These are phyloP conservation scores for Populus deltoides DNA, from an alignment of 345 rosid species.

Conservation along the genomic window DNA sequence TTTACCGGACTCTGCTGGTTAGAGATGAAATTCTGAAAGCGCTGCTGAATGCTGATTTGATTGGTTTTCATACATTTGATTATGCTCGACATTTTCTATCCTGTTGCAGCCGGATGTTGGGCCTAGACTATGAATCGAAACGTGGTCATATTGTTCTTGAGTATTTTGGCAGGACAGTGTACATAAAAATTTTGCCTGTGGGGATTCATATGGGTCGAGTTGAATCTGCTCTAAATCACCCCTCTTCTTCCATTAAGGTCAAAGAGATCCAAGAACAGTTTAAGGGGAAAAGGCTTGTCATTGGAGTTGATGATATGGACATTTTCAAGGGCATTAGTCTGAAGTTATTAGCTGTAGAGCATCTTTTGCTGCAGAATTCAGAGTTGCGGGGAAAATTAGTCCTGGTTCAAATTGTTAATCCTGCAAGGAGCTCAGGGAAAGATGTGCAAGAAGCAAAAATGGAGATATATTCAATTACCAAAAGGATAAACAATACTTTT, in stretches of 20 bases:
- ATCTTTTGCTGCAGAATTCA: constrained; percentile 31
- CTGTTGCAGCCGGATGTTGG: constrained; percentile 49
- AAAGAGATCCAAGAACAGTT: constrained; percentile 37
- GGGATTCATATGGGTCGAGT: constrained; percentile 44
- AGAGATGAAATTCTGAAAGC: constrained; percentile 43
- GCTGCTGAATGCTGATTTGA: constrained; percentile 42
- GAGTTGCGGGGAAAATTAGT: constrained; percentile 35
- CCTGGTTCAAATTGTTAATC: constrained; percentile 44
- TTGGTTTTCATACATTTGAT: constrained; percentile 51
- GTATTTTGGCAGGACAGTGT: constrained; percentile 43
- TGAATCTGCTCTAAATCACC: constrained; percentile 35
- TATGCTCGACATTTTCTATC: constrained; percentile 53
- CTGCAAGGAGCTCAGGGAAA: constrained; percentile 45
- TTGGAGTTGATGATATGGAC: constrained; percentile 53
- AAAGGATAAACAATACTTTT: constrained; percentile 30
- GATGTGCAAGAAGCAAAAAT: constrained; percentile 34
- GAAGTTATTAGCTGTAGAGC: constrained; percentile 41
- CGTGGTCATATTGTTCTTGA: constrained; percentile 47
- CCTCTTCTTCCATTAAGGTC: constrained; percentile 31
- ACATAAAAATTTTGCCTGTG: constrained; percentile 40
- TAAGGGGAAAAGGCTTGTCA: constrained; percentile 30
- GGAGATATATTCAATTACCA: constrained; percentile 24
- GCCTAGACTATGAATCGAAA: constrained; percentile 44
- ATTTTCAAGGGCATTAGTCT: constrained; percentile 47
- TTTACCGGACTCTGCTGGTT: constrained; percentile 43